Evolutionary conservation across 2,329 filamentous ascomycete species (phyloP).

Genomic region (Leptosphaerulina australis): DNA sequence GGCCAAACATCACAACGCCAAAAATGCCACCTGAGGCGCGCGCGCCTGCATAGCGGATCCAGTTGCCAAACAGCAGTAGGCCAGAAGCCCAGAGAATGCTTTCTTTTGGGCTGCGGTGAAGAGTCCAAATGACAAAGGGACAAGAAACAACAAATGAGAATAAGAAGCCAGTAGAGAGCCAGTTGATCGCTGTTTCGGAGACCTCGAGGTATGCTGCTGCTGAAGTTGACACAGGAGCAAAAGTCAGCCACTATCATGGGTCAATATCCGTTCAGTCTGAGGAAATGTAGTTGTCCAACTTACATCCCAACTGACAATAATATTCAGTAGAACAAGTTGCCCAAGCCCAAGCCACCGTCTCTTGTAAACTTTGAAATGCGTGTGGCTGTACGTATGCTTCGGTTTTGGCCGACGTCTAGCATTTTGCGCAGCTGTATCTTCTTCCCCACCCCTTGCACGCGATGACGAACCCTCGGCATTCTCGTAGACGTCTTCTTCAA

Average conservation of each 20-base stretch:
- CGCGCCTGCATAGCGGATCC: constrained; percentile 83
- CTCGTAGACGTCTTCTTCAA: constrained; percentile 6
- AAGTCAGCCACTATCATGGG: constrained; percentile 80
- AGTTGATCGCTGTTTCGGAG: constrained; percentile 80
- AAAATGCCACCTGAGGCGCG: constrained; percentile 66
- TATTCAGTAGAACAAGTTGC: constrained; percentile 85
- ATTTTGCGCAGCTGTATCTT: neutral
- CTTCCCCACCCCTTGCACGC: constrained; percentile 1
- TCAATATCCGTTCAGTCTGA: neutral
- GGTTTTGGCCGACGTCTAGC: constrained; percentile 4
- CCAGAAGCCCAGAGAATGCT: constrained; percentile 76
- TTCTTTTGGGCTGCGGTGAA: constrained; percentile 79
- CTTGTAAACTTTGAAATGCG: constrained; percentile 69
- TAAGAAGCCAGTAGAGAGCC: constrained; percentile 86
- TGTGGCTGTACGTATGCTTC: constrained; percentile 36
- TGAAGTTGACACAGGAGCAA: constrained; percentile 78
- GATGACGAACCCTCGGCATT: constrained; percentile 4
- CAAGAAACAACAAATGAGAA: constrained; percentile 79
- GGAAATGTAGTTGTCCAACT: constrained; percentile 52
- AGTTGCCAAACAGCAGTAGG: constrained; percentile 82
- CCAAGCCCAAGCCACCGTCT: constrained; percentile 86
- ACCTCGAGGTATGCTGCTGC: constrained; percentile 78
- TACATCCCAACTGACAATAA: constrained; percentile 95
- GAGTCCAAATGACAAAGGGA: constrained; percentile 72
- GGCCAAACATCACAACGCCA: constrained; percentile 83